Percentiles rank a stretch among this genome's conserved stretches.
These are phyloP conservation scores for Posidonia oceanica DNA, from an alignment of 116 monocot genomes.

Conservation along the genomic window DNA sequence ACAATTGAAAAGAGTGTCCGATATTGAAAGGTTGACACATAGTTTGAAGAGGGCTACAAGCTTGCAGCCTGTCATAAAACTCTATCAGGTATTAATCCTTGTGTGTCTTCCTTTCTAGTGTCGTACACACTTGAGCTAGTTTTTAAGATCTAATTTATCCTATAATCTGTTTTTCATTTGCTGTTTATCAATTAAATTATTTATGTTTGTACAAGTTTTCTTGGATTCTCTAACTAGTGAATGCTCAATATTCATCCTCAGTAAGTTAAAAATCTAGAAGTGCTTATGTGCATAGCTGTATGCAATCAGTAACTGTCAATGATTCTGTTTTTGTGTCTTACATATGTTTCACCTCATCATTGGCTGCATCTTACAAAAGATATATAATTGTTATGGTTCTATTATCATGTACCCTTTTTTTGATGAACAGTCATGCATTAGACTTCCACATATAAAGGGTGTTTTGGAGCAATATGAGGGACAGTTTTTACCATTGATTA, in stretches of 20 bases:
- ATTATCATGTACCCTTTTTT: slow-evolving; percentile 2
- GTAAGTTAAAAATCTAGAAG: no score
- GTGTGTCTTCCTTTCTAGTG: background rate
- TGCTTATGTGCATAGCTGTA: no score
- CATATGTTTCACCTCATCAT: no score
- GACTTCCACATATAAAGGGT: slow-evolving; percentile 65
- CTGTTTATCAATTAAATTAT: no score
- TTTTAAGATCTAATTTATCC: background rate
- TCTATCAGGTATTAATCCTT: slow-evolving; percentile 69
- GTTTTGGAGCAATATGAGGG: slow-evolving; percentile 65
- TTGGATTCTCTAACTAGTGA: no score
- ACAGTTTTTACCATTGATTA: slow-evolving; percentile 56
- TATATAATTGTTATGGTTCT: background rate
- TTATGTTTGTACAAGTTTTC: no score
- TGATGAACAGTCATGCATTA: slow-evolving; percentile 57
- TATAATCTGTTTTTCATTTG: background rate
- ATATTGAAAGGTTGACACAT: slow-evolving; percentile 70
- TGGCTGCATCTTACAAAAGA: no score
- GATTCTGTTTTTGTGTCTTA: no score
- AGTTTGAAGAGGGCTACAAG: slow-evolving; percentile 57
- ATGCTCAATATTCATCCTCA: no score
- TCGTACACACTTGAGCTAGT: background rate
- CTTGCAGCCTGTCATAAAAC: slow-evolving; percentile 80
- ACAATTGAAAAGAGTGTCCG: slow-evolving; percentile 76
- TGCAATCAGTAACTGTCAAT: no score